Base-by-base conservation (phyloP, 345 rosid species). In the Gossypium rotundifolium region DNA sequence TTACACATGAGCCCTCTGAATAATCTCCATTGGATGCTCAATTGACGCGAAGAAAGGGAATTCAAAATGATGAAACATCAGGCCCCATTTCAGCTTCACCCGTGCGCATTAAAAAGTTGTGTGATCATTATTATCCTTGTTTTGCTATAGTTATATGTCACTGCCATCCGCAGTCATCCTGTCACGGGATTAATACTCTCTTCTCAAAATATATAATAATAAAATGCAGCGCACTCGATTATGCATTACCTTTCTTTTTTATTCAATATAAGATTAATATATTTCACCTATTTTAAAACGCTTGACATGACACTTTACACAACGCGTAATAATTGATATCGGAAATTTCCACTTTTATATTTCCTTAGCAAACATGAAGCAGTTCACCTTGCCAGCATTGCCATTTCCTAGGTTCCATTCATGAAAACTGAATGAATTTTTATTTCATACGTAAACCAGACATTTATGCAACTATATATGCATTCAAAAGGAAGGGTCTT, bases 101-200 rank as follows among this genome's bases (percentile, higher is more conserved):
- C 87, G 85, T 82, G 86, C 69, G 81, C 75, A 79, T 74, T 25
- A 3, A 66, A 75, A 85, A 72, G 75, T 14, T 72, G 79, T 72
- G 73, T 78, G 55, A 63, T 80, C 29, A 66, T 78, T 64, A 58
- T 65, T 65, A 3, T 71, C n/a, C 40, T 58, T 58, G 48, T 73
- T 49, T 55, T 42, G 18, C 51, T 48, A 45, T 12, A 9, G n/a
- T 46, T 0, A 45, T 46, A 22, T 54, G 40, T 4, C 7, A 5
- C 40, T 33, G 7, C 7, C 40, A 33, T 33, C 40, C 40, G 40
- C 7, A 2, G 40, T 33, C 40, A 33, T 33, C 40, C 40, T 33
- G 40, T 33, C 40, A 33, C 40, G 40, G 40, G 40, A 33, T 5
- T 33, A 33, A 5, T 33, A 33, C 40, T 33, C 40, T 5, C 40